Base-by-base conservation (phyloP, 495 filamentous ascomycete species). In the Jackrogersella minutella region DNA sequence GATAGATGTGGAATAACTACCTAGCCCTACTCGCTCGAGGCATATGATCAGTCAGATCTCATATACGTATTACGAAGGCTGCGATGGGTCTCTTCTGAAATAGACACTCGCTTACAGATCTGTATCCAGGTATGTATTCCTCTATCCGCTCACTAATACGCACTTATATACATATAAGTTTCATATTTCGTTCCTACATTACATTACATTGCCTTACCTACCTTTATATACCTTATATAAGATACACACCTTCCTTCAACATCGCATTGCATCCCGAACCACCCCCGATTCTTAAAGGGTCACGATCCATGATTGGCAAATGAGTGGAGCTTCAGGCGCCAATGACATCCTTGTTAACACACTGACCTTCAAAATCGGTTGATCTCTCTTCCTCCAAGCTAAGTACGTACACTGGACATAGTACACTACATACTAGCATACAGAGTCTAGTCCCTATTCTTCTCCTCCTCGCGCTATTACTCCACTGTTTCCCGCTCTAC, bases 251-350 rank as follows among this genome's bases (percentile, higher is more conserved):
- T 22, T 8, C 33, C 43, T 13, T 53, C 13, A 62, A 33, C 66
- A 65, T 65, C 61, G 61, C 66, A 69, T 69, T 65, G 66, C 66
- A 69, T 64, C 61, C 66, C 66, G 66, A 65, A 64, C 66, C 61
- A 65, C 17, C 16, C 34, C 66, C 66, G 61, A 65, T 43, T 39
- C n/a, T 65, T 39, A 46, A 62, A 30, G 57, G 66, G 66, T 69
- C 43, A 49, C 57, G 56, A 56, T 56, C 62, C 61, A 52, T 69
- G 61, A 62, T 61, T 69, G 60, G 60, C 43, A 58, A 39, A 54
- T 39, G 5, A 30, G 61, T 46, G 50, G 56, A 62, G 56, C 65
- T 69, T 3, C 66, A 69, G 44, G 44, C 36, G 51, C 52, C 37
- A 62, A 55, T 46, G 13, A 54, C 22, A 62, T 34, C 47, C 36